Percentiles rank a stretch among this genome's conserved stretches.
Evolutionary conservation across 331 rosid genomes (phyloP).

Genomic region (Rosa hybrid): DNA sequence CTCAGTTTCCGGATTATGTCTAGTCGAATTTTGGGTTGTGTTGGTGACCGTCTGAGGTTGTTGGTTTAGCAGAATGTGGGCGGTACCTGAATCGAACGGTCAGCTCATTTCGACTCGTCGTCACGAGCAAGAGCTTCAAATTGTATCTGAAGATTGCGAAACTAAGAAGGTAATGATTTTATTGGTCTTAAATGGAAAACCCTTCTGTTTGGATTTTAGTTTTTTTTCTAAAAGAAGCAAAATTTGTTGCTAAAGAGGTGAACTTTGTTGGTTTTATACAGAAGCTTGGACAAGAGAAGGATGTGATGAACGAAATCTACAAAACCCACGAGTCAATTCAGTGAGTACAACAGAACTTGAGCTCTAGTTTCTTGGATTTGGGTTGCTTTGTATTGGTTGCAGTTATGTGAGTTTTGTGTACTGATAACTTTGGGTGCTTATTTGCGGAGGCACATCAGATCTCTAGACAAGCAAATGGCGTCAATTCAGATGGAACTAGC

Average conservation of each 20-base stretch:
- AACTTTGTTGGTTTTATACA: slow-evolving; percentile 27
- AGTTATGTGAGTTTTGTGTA: background rate
- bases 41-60: background rate
- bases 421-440: slow-evolving; percentile 18
- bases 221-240: background rate
- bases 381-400: slow-evolving; percentile 18
- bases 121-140: slow-evolving; percentile 71
- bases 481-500: slow-evolving; percentile 80
- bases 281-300: slow-evolving; percentile 56
- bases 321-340: slow-evolving; percentile 85
- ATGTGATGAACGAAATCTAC: slow-evolving; percentile 59
- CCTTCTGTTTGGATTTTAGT: background rate
- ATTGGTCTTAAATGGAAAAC: background rate
- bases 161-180: slow-evolving; percentile 45
- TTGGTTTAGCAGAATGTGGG: slow-evolving; percentile 60
- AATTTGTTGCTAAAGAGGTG: background rate
- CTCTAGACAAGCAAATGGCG: slow-evolving; percentile 85
- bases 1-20: background rate
- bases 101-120: slow-evolving; percentile 59
- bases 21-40: slow-evolving; percentile 17
- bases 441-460: slow-evolving; percentile 59
- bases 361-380: slow-evolving; percentile 23
- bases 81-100: slow-evolving; percentile 56
- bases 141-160: slow-evolving; percentile 64
- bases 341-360: slow-evolving; percentile 53